Percentiles rank a stretch among this genome's conserved stretches.
Evolutionary conservation across 192 early-diverging fungal species (phyloP).

Genomic region (Backusella sp.): DNA sequence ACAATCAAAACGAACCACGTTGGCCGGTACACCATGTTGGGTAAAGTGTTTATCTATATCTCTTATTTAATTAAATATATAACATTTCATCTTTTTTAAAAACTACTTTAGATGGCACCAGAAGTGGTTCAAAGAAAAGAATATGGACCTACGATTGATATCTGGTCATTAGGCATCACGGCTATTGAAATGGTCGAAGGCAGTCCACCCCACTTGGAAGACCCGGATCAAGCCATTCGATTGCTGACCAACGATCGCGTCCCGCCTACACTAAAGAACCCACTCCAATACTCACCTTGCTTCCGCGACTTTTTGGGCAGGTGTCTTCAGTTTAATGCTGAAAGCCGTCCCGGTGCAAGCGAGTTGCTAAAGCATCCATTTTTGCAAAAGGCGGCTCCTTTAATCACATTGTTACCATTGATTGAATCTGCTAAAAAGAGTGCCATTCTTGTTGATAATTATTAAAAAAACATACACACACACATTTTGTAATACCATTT

Average conservation of each 20-base stretch:
- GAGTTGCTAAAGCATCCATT: slow-evolving; percentile 85
- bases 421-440: slow-evolving; percentile 44
- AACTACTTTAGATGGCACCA: slow-evolving; percentile 72
- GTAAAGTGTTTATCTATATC: background rate
- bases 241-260: slow-evolving; percentile 84
- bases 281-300: slow-evolving; percentile 65
- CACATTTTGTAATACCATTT: slow-evolving; percentile 1
- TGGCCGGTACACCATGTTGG: slow-evolving; percentile 93
- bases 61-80: background rate
- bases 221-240: slow-evolving; percentile 80
- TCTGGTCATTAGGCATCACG: slow-evolving; percentile 96
- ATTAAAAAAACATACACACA: background rate
- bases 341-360: slow-evolving; percentile 72
- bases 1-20: slow-evolving; percentile 69
- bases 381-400: slow-evolving; percentile 77
- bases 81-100: background rate
- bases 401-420: slow-evolving; percentile 73
- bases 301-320: slow-evolving; percentile 83
- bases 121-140: slow-evolving; percentile 90
- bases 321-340: slow-evolving; percentile 79
- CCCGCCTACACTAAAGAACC: slow-evolving; percentile 83
- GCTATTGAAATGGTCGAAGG: slow-evolving; percentile 96
- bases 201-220: slow-evolving; percentile 91
- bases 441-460: slow-evolving; percentile 4
- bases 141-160: slow-evolving; percentile 89